Base-by-base conservation (phyloP, 148 eudicot genomes). In the Rhododendron molle region DNA sequence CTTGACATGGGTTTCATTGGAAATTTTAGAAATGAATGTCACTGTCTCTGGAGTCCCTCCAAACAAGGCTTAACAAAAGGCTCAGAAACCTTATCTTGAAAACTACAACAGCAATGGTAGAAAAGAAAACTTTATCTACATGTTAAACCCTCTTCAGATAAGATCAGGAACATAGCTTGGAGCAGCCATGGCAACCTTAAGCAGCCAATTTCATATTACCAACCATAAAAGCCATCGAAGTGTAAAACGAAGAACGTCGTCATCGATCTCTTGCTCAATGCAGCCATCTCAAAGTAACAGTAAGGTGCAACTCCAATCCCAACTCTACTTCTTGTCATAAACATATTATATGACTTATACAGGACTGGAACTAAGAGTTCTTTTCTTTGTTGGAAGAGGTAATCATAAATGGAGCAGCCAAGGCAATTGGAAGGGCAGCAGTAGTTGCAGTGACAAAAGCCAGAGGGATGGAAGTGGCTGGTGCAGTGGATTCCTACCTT, bases 381-480 rank as follows among this genome's bases (percentile, higher is more conserved):
- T 71, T 38, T 23, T 87, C 30, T 50, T 77, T 14, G 82, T 69
- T 56, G 78, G 84, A 78, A 84, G 85, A 96, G 98, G 98, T 94
- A 72, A 92, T 96, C 52, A 91, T 96, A 50, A 96, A 94, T 88
- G 96, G 96, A 80, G 96, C 99, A 21, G 98, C 99, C 38, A 94
- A 96, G 91, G 99, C 93, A 78, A 94, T 96, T 67, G 99, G 99
- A 69, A 91, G 91, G 86, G 99, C 99, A 47, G 96, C 99, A 8
- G 98, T 93, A 23, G 30, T 92, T 38, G 95, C 98, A 10, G 96
- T 96, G 23, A 94, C 95, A 49, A 91, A 74, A 83, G 96, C 99
- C n/a, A 92, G 99, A 89, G 99, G 99, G 83, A 94, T 96, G 98
- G 99, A 94, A 91, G 88, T 94, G 49, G 96, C 95, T 83, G 99